Base-by-base conservation (phyloP, 495 filamentous ascomycete genomes). In the Talaromyces proteolyticus region DNA sequence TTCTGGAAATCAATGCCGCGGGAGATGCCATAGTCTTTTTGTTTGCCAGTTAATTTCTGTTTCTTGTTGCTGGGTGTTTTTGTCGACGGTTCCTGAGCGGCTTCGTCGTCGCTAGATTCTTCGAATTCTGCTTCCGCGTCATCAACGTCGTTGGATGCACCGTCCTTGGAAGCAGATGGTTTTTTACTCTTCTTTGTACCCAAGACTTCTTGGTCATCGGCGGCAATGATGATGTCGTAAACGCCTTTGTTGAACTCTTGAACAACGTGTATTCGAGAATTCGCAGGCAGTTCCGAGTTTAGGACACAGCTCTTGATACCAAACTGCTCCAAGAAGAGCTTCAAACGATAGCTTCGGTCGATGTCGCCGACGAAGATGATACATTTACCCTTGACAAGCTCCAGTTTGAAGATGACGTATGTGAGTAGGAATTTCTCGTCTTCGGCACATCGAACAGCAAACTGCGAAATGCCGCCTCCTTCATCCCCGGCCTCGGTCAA, bases 191-290 rank as follows among this genome's bases (percentile, higher is more conserved):
- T 70, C 53, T 63, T 63, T 45, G 61, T 77, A 3, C 88, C 87
- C 47, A 96, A 59, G 4, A 94, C 75, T 62, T 95, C 91, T 60
- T 88, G 84, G 63, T 98, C 93, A 61, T 98, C 93, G 0, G 88
- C 88, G 4, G 93, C 93, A 57, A 99, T 91, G 51, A 99, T 90
- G 53, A 97, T 95, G 54, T 97, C 92, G 70, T 97, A 99, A 19
- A 93, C 79, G 37, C 85, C 86, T 72, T 88, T 87, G 70, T 97
- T 99, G 70, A 97, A 99, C 63, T 97, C 89, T 58, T 99, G 85
- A 8, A 99, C 91, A 22, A 95, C 87, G 68, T 97, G 93, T 39
- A 96, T 80, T 17, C 93, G 78, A 6, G 88, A 91, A 54, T 95
- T 95, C 53, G 96, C 85, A 3, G 93, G 93, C 16, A 99, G 69